These are phyloP conservation scores for Pleurotus eryngii DNA, from an alignment of 768 basidiomycete species.

Conservation along the genomic window DNA sequence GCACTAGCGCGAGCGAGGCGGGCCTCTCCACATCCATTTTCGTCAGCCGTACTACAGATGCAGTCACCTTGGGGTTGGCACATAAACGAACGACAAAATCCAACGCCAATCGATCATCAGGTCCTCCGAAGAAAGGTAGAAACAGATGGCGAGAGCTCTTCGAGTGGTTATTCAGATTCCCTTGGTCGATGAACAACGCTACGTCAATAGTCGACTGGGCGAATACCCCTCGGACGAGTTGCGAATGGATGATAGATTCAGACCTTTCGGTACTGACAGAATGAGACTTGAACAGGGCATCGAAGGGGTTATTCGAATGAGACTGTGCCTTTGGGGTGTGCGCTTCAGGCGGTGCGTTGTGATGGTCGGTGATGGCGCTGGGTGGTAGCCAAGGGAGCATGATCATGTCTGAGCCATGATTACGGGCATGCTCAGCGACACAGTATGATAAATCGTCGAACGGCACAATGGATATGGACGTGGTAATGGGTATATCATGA, in stretches of 20 bases:
- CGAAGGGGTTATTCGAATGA: constrained; percentile 62
- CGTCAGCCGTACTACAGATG: constrained; percentile 68
- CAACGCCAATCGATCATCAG: constrained; percentile 86
- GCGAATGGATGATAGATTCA: constrained; percentile 62
- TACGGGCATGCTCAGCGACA: constrained; percentile 65
- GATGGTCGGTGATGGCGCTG: constrained; percentile 12
- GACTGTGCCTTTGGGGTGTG: constrained; percentile 10
- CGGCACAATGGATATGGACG: constrained; percentile 71
- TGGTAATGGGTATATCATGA: constrained; percentile 59
- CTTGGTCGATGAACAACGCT: constrained; percentile 73
- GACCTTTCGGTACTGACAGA: constrained; percentile 33
- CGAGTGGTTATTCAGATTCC: constrained; percentile 22
- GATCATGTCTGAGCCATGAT: constrained; percentile 65
- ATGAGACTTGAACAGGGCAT: constrained; percentile 49
- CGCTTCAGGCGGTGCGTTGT: constrained; percentile 1
- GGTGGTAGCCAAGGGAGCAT: constrained; percentile 78
- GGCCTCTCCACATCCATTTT: constrained; percentile 38
- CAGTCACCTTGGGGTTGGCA: constrained; percentile 59
- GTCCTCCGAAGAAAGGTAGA: constrained; percentile 91
- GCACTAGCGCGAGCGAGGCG: constrained; percentile 20
- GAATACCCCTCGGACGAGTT: constrained; percentile 83
- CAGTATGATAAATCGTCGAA: constrained; percentile 69
- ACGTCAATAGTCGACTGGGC: constrained; percentile 69
- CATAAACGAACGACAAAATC: constrained; percentile 85
- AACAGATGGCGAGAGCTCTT: constrained; percentile 56